These are phyloP conservation scores for Sparassis latifolia DNA, from an alignment of 1,284 basidiomycete genomes.

Conservation along the genomic window DNA sequence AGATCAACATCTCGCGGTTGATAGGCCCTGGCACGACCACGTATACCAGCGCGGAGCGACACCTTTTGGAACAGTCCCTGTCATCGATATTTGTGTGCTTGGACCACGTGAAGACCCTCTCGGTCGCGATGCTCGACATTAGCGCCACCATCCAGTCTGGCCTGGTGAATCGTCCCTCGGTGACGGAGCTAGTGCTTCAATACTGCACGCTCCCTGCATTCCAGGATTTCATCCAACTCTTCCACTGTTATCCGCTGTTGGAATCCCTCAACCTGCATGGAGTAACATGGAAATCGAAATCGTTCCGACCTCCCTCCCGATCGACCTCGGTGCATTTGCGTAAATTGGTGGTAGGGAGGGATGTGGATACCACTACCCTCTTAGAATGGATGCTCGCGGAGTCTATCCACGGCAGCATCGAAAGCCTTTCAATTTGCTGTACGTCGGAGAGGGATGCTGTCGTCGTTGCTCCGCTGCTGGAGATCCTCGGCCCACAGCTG, in stretches of 20 bases:
- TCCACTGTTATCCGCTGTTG: slow-evolving; percentile 20
- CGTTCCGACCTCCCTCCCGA: neutral
- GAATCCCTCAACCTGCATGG: slow-evolving; percentile 16
- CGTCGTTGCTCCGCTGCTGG: slow-evolving; percentile 18
- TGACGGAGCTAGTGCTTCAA: slow-evolving; percentile 18
- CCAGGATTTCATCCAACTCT: slow-evolving; percentile 20
- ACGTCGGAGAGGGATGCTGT: slow-evolving; percentile 18
- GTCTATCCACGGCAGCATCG: slow-evolving; percentile 12
- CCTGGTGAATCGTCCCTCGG: slow-evolving; percentile 10
- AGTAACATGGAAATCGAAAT: slow-evolving; percentile 17
- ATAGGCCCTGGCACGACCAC: neutral
- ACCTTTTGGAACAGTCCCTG: neutral
- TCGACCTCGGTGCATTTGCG: slow-evolving; percentile 5
- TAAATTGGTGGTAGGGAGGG: slow-evolving; percentile 16
- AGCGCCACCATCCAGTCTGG: slow-evolving; percentile 9
- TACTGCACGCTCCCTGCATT: slow-evolving; percentile 24
- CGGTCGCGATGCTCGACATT: slow-evolving; percentile 15
- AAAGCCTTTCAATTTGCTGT: slow-evolving; percentile 14
- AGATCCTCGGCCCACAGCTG: slow-evolving; percentile 15
- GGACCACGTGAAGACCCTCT: slow-evolving; percentile 14
- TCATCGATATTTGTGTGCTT: slow-evolving; percentile 13
- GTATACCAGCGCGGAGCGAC: neutral
- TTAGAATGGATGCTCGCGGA: slow-evolving; percentile 20
- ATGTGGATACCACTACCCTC: slow-evolving; percentile 15
- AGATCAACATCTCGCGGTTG: slow-evolving; percentile 15